These are phyloP conservation scores for Talaromyces sp. DNA, from an alignment of 2,329 filamentous ascomycete genomes.

Conservation along the genomic window DNA sequence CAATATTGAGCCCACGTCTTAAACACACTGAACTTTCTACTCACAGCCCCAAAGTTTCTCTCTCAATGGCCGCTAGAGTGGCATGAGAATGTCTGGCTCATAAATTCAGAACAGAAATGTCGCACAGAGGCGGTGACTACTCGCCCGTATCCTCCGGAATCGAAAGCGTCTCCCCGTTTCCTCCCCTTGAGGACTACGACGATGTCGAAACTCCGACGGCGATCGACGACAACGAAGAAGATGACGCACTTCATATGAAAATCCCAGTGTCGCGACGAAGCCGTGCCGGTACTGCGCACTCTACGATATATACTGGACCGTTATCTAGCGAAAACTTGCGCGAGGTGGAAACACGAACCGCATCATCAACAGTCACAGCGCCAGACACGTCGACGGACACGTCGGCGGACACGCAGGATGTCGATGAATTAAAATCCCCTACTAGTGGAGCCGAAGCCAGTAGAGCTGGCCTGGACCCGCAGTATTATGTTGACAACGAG, in stretches of 20 bases:
- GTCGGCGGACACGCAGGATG: conserved; percentile 2
- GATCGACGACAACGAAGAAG: conserved; percentile 1
- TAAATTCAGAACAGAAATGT: conserved; percentile 1
- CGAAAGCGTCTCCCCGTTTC: conserved; percentile 9
- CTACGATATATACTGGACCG: neutral
- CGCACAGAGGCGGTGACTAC: conserved; percentile 2
- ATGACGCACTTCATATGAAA: conserved; percentile 9
- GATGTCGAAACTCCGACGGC: neutral
- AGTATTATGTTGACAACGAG: conserved; percentile 37
- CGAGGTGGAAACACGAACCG: neutral
- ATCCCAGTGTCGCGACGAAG: neutral
- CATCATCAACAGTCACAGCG: neutral
- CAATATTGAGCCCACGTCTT: neutral
- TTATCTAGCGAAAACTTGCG: neutral
- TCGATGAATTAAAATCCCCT: neutral
- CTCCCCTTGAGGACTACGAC: conserved; percentile 7
- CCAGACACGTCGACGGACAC: conserved; percentile 1
- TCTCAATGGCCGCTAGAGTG: neutral
- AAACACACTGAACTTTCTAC: neutral
- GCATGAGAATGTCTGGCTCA: neutral
- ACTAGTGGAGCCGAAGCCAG: conserved; percentile 24
- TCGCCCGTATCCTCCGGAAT: conserved; percentile 10
- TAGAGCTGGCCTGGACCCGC: conserved; percentile 41
- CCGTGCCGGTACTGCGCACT: conserved; percentile 1
- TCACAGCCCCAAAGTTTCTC: neutral